Base-by-base conservation (phyloP, 129 eudicot species). In the Flaveria trinervia region DNA sequence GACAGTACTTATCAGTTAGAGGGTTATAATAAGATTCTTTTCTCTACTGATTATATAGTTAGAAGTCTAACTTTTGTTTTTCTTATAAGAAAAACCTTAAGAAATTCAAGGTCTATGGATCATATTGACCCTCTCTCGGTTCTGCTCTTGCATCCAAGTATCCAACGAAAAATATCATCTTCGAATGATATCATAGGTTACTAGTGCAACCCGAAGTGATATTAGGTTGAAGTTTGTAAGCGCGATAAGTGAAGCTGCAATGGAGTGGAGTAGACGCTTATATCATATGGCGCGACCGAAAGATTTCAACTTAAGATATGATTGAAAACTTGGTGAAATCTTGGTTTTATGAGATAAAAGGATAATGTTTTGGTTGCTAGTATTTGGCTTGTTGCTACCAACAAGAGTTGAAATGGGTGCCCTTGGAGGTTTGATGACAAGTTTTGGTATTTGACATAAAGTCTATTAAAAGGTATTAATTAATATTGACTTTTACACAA, bases 281-380 rank as follows among this genome's bases (percentile, higher is more conserved):
- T 20, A 10, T 57, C 65, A 57, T 57, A 33, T 33, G 65, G 65
- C 23, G 26, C 3, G 11, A 57, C 0, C 2, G 2, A 55, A 17
- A 18, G 62, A 55, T 55, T 59, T 22, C 33, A 8, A 74, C 17
- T 23, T 3, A 46, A 45, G 25, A 26, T 57, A 62, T 75, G 26
- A 70, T 66, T 16, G 51, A 43, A 28, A 62, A 66, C 43, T 55
- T 15, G 54, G n/a, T 50, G 73, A 77, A 77, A 50, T 30, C 3
- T 23, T 57, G 16, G 36, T 33, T 23, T 68, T 68, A 67, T 54
- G 41, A 2, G 13, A 68, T 54, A 62, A 48, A 62, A 75, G 66
- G 56, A 56, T 68, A 43, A 77, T 68, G 81, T 77, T 65, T 77
- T 77, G 68, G 48, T 23, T 76, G 57, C 9, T 51, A 16, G 22